These are phyloP conservation scores for Cafeteria roenbergensis DNA, from an alignment of 108 stramenopile genomes.

Conservation along the genomic window DNA sequence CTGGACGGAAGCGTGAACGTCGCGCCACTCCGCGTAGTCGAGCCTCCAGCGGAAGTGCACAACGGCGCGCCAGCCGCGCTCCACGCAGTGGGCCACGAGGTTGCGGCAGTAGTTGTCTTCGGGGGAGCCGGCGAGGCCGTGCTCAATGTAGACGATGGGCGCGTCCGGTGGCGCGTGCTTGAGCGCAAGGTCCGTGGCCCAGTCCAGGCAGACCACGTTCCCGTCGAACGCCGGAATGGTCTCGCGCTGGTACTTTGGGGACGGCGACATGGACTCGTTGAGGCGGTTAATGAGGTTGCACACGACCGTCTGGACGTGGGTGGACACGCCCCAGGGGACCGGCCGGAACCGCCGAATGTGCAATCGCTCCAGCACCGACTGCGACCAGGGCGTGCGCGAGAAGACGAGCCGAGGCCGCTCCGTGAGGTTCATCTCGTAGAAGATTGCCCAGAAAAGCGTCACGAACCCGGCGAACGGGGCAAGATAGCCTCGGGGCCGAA, in stretches of 20 bases:
- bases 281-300: constrained; percentile 16
- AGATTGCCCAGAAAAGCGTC: no score
- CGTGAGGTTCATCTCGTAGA: no score
- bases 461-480: no score
- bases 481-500: no score
- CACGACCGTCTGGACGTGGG: constrained; percentile 17
- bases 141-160: constrained; percentile 12
- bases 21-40: constrained; percentile 13
- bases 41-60: constrained; percentile 15
- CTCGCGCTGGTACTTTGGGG: constrained; percentile 5
- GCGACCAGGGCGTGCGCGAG: no score
- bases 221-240: constrained; percentile 16
- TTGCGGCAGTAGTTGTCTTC: constrained; percentile 17
- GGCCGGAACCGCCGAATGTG: constrained; percentile 8
- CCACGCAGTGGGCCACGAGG: constrained; percentile 4
- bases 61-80: constrained; percentile 15
- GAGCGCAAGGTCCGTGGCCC: background rate
- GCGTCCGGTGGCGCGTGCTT: constrained; percentile 4
- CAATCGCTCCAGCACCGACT: constrained; percentile 4
- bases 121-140: constrained; percentile 13
- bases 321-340: constrained; percentile 19
- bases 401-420: no score
- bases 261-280: constrained; percentile 18
- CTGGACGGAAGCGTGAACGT: constrained; percentile 7
- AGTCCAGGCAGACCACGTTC: background rate